These are phyloP conservation scores for Thelonectria rubi DNA, from an alignment of 2,329 filamentous ascomycete genomes.

Conservation along the genomic window DNA sequence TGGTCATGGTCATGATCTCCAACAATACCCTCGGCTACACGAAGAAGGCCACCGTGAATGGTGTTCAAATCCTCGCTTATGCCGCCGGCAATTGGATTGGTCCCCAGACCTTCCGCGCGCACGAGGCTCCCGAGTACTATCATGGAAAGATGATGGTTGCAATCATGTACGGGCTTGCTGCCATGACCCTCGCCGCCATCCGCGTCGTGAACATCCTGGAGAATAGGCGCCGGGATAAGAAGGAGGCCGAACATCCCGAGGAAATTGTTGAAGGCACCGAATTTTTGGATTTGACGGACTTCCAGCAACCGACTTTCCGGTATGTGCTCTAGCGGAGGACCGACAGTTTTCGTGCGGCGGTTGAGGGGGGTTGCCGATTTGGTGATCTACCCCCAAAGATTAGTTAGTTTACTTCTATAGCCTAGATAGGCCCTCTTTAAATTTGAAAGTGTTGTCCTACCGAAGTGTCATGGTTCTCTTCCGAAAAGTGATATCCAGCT, in stretches of 20 bases:
- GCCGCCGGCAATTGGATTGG: conserved; percentile 38
- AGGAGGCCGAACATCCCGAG: conserved; percentile 28
- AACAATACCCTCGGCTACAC: conserved; percentile 44
- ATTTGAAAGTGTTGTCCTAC: too few species aligned
- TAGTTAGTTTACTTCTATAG: background rate
- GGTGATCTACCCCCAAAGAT: too few species aligned
- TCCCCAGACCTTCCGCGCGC: conserved; percentile 38
- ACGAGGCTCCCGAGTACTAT: conserved; percentile 37
- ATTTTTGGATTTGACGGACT: conserved; percentile 40
- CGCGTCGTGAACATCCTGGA: conserved; percentile 38
- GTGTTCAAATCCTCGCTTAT: conserved; percentile 34
- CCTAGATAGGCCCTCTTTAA: too few species aligned
- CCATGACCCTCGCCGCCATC: conserved; percentile 25
- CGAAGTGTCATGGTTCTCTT: too few species aligned
- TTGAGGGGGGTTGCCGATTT: background rate
- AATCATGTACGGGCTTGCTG: conserved; percentile 35
- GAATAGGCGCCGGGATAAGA: conserved; percentile 41
- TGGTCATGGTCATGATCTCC: conserved; percentile 42
- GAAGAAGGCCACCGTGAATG: conserved; percentile 43
- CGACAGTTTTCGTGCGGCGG: background rate
- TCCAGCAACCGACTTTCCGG: conserved; percentile 36
- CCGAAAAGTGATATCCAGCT: too few species aligned
- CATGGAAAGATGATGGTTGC: conserved; percentile 40
- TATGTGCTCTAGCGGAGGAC: conserved; percentile 31
- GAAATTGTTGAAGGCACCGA: conserved; percentile 23